phyloP scores from a whole-genome alignment of 306 rosid species.

The Rosa chinensis region DNA sequence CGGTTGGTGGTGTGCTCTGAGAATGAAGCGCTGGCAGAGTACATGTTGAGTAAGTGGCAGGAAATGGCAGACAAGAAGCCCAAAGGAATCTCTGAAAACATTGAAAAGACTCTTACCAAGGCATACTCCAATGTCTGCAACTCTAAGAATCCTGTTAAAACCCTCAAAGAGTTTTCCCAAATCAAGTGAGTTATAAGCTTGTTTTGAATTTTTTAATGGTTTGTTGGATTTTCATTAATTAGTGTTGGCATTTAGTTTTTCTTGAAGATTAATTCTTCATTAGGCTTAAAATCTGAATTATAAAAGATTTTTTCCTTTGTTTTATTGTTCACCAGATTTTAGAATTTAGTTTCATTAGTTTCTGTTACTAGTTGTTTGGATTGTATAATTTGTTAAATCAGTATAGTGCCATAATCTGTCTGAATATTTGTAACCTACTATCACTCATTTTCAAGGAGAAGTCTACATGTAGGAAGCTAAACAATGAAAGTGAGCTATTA shows the following conservation, averaged over 20 bases:
- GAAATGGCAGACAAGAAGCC: slow-evolving; percentile 62
- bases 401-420: neutral
- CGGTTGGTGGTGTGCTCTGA: slow-evolving; percentile 53
- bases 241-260: neutral
- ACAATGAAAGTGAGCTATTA: neutral
- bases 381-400: neutral
- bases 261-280: neutral
- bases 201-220: neutral
- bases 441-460: neutral
- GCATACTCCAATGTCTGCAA: slow-evolving; percentile 69
- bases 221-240: neutral
- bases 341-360: neutral
- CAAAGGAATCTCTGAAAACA: slow-evolving; percentile 66
- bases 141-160: slow-evolving; percentile 60
- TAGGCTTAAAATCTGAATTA: neutral
- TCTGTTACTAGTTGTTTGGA: neutral
- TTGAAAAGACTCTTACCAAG: slow-evolving; percentile 68
- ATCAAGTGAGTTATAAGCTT: slow-evolving; percentile 53
- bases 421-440: neutral
- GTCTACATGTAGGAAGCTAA: neutral
- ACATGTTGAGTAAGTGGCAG: slow-evolving; percentile 63
- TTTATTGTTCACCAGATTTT: neutral
- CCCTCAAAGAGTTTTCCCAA: slow-evolving; percentile 69
- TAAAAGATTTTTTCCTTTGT: neutral
- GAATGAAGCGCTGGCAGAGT: slow-evolving; percentile 57